Base-by-base conservation (phyloP, 2,329 filamentous ascomycete genomes). In the Paraphoma sp. region DNA sequence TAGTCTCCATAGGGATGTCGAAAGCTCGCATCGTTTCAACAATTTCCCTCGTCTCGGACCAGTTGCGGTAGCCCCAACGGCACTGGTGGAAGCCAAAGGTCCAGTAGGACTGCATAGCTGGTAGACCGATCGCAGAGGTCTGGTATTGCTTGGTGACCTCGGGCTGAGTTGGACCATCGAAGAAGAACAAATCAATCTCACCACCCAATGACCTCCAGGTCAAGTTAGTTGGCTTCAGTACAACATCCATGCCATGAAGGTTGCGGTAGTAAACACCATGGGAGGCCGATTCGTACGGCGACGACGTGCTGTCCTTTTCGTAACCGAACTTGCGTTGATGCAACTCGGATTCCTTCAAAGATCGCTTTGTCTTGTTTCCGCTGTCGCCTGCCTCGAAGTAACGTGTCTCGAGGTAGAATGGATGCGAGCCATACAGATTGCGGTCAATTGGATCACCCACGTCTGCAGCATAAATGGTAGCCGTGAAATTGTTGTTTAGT, bases 1-100 rank as follows among this genome's bases (percentile, higher is more conserved):
- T 74, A 1, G 71, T 76, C 52, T 77, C 73, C 55, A 87, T 74
- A 0, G 85, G 86, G 52, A 88, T 87, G 30, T 80, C 76, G 54
- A 85, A 86, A 17, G 77, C 78, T 54, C 78, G 80, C 71, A 83
- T 85, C 49, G 80, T 81, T 46, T 83, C 76, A 31, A 85, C 79
- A 10, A 86, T 81, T 12, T 84, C 84, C 60, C 89, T 83, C 3
- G 92, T 70, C 29, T 86, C 82, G 1, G 85, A 84, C 86, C 89
- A 92, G 66, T 91, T 92, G 40, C 83, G 79, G 72, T 95, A 95
- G 0, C 91, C 92, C 87, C 91, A 95, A 56, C 90, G 84, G 66
- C 91, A 94, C 72, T 96, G 91, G 63, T 96, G 92, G 71, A 84
- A 94, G 0, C 92, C 92, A 57, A 96, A 86, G 0, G 88, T 87